phyloP scores from a whole-genome alignment of 73 alveolate species.

The Breviolum minutum region DNA sequence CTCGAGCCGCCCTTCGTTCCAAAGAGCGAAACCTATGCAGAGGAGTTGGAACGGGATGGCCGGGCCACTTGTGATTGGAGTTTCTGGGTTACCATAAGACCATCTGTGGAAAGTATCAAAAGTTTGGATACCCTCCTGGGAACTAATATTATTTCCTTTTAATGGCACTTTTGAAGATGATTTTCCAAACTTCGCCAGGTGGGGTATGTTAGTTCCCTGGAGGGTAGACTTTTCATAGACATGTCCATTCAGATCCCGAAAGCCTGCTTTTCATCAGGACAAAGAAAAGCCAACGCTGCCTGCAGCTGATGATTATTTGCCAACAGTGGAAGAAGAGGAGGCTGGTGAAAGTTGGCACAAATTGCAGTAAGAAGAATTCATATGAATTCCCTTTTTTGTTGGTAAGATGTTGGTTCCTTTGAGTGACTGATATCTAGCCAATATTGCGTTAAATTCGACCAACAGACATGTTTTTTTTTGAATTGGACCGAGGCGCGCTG shows the following conservation, averaged over 20 bases:
- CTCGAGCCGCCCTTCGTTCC: conserved; percentile 54
- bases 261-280: not conserved
- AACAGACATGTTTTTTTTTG: too few species aligned
- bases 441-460: too few species aligned
- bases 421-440: too few species aligned
- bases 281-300: conserved; percentile 55
- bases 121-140: not conserved
- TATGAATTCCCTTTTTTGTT: too few species aligned
- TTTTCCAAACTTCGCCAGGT: too few species aligned
- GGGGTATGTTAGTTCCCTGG: too few species aligned
- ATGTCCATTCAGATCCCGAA: not conserved
- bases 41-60: not conserved
- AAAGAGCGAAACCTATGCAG: conserved; percentile 73
- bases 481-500: conserved; percentile 34
- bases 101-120: not conserved
- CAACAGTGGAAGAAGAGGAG: conserved; percentile 88
- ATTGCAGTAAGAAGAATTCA: too few species aligned
- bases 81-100: not conserved
- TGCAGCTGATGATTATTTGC: conserved; percentile 13
- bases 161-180: too few species aligned
- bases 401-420: too few species aligned
- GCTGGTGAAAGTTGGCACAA: not conserved
- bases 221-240: not conserved
- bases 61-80: not conserved
- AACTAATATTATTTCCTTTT: too few species aligned